Evolutionary conservation across 169 alveolate species (phyloP), one percentile per base, ranked within the genome.

Genomic region (Cyclospora cayetanensis): DNA sequence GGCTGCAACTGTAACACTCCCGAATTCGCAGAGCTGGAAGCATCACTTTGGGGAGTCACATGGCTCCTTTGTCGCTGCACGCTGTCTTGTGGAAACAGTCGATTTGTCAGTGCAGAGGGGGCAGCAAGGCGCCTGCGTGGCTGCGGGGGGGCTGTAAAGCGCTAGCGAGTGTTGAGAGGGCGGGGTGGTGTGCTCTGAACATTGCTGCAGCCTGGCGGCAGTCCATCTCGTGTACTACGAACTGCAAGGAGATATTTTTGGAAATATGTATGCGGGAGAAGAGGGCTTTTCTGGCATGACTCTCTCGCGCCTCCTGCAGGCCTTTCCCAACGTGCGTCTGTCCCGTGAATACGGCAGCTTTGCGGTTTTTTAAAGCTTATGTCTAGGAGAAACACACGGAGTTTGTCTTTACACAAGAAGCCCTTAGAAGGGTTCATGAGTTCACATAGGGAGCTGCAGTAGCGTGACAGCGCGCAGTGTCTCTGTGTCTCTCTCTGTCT

Each of bases 171-270:
- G 86, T 18, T 39, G 37, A n/a, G 0, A 37, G 12, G 15, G 90
- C 29, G n/a, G n/a, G n/a, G n/a, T n/a, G n/a, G n/a, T n/a, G n/a
- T n/a, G n/a, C n/a, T n/a, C n/a, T n/a, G n/a, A n/a, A n/a, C n/a
- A n/a, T n/a, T n/a, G n/a, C n/a, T 20, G 76, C 83, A 84, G 91
- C 37, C 41, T 43, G 41, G 83, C 91, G 31, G 91, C 91, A 46
- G 83, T 39, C 15, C 77, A 84, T 25, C 76, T 84, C 39, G 83
- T 84, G 52, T 84, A 84, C 74, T 84, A 84, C 70, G 91, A 84
- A 70, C 74, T 84, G 70, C 91, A 84, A 31, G 80, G 70, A 22
- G 91, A 84, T 18, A 84, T 84, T 11, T 84, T 84, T 70, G 91
- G 76, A 34, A 22, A 46, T 35, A 29, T 84, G 52, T 84, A 84